These are phyloP conservation scores for Exophiala xenobiotica DNA, from an alignment of 2,329 filamentous ascomycete species.

Conservation along the genomic window DNA sequence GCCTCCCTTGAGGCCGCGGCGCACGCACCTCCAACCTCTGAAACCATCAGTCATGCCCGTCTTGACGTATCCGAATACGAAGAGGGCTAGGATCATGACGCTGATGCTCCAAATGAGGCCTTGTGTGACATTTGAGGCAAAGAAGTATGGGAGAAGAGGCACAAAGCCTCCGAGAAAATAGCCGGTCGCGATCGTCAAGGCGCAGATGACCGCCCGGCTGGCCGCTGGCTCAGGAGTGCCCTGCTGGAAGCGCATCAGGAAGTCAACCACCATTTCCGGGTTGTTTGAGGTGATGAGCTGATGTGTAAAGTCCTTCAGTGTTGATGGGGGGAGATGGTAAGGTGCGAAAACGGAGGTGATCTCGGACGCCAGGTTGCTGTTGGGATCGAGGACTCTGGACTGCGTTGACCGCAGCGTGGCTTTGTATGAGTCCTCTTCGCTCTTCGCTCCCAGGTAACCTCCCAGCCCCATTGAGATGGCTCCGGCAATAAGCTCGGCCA, in stretches of 20 bases:
- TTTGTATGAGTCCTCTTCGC: slow-evolving; percentile 37
- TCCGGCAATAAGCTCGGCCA: slow-evolving; percentile 73
- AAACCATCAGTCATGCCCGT: slow-evolving; percentile 41
- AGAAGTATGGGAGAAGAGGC: slow-evolving; percentile 55
- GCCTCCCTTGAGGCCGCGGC: slow-evolving; percentile 45
- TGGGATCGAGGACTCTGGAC: slow-evolving; percentile 13
- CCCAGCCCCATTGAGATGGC: slow-evolving; percentile 77
- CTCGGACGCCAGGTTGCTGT: slow-evolving; percentile 17
- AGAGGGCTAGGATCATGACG: slow-evolving; percentile 50
- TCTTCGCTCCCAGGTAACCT: slow-evolving; percentile 65
- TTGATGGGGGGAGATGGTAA: slow-evolving; percentile 22
- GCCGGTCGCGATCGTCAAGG: slow-evolving; percentile 37
- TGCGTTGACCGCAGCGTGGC: slow-evolving; percentile 18
- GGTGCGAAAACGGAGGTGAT: slow-evolving; percentile 18
- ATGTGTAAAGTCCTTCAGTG: slow-evolving; percentile 23
- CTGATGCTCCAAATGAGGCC: slow-evolving; percentile 51
- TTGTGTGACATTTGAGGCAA: slow-evolving; percentile 35
- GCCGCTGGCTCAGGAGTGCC: slow-evolving; percentile 42
- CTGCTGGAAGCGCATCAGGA: slow-evolving; percentile 25
- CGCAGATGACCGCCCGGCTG: slow-evolving; percentile 36
- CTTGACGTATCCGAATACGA: slow-evolving; percentile 54
- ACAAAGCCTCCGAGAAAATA: slow-evolving; percentile 45
- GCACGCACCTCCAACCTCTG: slow-evolving; percentile 39
- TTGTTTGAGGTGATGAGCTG: slow-evolving; percentile 26
- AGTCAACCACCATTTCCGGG: slow-evolving; percentile 16